These are phyloP conservation scores for Pyrenophora graminea DNA, from an alignment of 2,329 filamentous ascomycete species.

Conservation along the genomic window DNA sequence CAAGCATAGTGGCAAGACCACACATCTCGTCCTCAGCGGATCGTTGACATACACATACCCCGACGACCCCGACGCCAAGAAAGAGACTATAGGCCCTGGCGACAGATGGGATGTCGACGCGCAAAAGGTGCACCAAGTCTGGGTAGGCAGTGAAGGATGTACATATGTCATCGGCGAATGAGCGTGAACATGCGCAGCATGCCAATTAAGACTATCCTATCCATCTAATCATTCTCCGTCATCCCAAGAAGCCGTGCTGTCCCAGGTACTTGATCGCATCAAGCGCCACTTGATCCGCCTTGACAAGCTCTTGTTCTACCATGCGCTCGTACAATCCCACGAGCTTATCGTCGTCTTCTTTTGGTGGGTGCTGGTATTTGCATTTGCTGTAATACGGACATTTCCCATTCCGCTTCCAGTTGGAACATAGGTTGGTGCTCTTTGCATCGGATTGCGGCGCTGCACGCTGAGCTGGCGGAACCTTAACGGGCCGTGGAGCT, in stretches of 20 bases:
- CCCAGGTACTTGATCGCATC: conserved; percentile 54
- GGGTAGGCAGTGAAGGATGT: conserved; percentile 68
- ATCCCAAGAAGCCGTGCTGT: conserved; percentile 48
- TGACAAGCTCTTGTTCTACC: conserved; percentile 53
- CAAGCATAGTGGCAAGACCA: conserved; percentile 66
- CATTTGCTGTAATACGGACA: conserved; percentile 36
- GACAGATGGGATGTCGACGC: conserved; percentile 70
- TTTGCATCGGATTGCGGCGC: conserved; percentile 9
- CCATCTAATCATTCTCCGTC: neutral
- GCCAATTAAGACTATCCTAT: neutral
- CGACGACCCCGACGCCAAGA: conserved; percentile 59
- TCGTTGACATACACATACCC: conserved; percentile 70
- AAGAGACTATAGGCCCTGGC: conserved; percentile 64
- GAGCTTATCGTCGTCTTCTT: conserved; percentile 22
- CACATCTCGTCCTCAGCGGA: conserved; percentile 69
- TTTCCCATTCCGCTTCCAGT: conserved; percentile 32
- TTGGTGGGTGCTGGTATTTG: conserved; percentile 31
- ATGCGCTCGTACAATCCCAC: conserved; percentile 37
- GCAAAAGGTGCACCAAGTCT: conserved; percentile 68
- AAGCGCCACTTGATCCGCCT: conserved; percentile 49
- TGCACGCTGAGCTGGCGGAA: conserved; percentile 18
- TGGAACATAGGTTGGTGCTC: conserved; percentile 24
- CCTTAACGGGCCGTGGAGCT: conserved; percentile 14
- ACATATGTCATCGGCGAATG: conserved; percentile 68
- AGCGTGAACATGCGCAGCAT: conserved; percentile 28